phyloP scores from a whole-genome alignment of 2,329 filamentous ascomycete genomes.

The Fusarium odoratissimum region DNA sequence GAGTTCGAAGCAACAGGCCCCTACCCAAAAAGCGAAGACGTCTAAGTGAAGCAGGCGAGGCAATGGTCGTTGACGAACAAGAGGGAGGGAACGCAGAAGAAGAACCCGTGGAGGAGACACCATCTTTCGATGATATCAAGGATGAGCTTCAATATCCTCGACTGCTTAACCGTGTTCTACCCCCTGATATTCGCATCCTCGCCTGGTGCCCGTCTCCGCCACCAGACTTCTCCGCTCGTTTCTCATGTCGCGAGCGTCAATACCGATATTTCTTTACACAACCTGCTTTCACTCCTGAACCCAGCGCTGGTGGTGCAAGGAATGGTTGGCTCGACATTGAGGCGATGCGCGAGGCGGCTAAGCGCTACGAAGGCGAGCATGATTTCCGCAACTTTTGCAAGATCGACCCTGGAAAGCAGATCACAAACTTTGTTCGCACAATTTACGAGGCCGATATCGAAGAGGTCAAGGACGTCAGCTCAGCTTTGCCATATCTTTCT shows the following conservation, averaged over 20 bases:
- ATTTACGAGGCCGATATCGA: constrained; percentile 87
- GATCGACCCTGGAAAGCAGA: constrained; percentile 89
- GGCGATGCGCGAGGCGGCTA: constrained; percentile 86
- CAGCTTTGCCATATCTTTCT: constrained; percentile 67
- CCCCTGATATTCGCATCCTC: constrained; percentile 87
- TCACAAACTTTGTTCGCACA: constrained; percentile 81
- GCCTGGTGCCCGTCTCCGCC: constrained; percentile 93
- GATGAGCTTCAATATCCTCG: constrained; percentile 89
- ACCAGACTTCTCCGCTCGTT: constrained; percentile 85
- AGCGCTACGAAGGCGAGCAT: constrained; percentile 82
- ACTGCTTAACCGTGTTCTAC: constrained; percentile 87
- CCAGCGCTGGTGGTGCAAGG: constrained; percentile 52
- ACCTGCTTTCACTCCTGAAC: constrained; percentile 80
- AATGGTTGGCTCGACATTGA: constrained; percentile 88
- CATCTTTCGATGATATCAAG: constrained; percentile 71
- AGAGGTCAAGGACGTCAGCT: constrained; percentile 67
- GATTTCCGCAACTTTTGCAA: constrained; percentile 99
- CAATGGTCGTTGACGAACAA: constrained; percentile 35
- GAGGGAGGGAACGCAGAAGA: constrained; percentile 25
- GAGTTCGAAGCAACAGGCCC: constrained; percentile 83
- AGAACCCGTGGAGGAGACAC: constrained; percentile 33
- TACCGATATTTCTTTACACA: constrained; percentile 99
- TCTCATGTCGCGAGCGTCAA: constrained; percentile 89
- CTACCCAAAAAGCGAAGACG: constrained; percentile 52
- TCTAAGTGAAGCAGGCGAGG: constrained; percentile 39